Base-by-base conservation (phyloP, 1,284 basidiomycete species). In the Phylloboletellus chloephorus region DNA sequence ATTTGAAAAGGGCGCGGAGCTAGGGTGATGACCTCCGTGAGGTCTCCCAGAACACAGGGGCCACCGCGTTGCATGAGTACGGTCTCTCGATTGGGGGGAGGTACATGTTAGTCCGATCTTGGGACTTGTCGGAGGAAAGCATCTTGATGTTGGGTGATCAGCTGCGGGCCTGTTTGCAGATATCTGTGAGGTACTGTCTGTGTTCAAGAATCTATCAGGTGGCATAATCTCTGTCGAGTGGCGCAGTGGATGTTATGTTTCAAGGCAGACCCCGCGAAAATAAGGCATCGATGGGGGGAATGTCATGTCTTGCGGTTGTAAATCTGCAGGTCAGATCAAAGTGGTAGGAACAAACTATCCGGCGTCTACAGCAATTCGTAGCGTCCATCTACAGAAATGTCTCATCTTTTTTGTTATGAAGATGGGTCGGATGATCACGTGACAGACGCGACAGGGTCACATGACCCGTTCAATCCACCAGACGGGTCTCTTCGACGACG, bases 371-470 rank as follows among this genome's bases (percentile, higher is more conserved):
- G n/a, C n/a, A n/a, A n/a, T n/a, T n/a, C n/a, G n/a, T n/a, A n/a
- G n/a, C n/a, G n/a, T n/a, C n/a, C n/a, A n/a, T n/a, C n/a, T 15
- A 17, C 17, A 20, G 24, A 19, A 8, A 34, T 57, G 46, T 48
- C 44, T 59, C 42, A 47, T 7, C 21, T 41, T 30, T 56, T 53
- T 23, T 29, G n/a, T 11, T 6, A 40, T 4, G 24, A 24, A 36
- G 22, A 21, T 29, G 31, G 12, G 11, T 7, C 15, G 28, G 22
- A 20, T 0, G 13, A 33, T 54, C 59, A 58, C 43, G 44, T 61
- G 57, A 39, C 2, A 8, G 10, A 47, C 39, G 44, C 43, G 46
- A 29, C 16, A 25, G 9, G 5, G 12, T 46, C 55, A 58, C 48
- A 17, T 58, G 57, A 48, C 19, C 20, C n/a, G 12, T 25, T 19